Evolutionary conservation across 176 grass and related monocot genomes (phyloP).

Genomic region (Lolium perenne): DNA sequence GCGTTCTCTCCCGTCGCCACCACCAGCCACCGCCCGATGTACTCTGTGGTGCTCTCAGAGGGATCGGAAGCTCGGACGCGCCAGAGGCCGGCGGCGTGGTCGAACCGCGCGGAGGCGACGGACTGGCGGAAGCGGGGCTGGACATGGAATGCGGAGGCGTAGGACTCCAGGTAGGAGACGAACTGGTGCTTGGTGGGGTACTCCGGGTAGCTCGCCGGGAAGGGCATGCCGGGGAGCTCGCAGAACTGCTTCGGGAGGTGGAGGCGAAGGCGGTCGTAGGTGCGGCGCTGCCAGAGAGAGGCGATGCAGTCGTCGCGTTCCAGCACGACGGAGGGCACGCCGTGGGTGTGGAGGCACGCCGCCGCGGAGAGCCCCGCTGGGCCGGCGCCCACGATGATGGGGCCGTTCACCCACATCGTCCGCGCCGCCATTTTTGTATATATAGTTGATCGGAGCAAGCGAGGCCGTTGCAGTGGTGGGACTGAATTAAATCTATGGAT

Average conservation of each 20-base stretch:
- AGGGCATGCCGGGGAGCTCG: conserved; percentile 44
- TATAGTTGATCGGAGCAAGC: too few relatives aligned
- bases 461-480: neutral
- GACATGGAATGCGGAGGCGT: conserved; percentile 32
- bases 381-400: conserved; percentile 41
- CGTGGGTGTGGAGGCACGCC: conserved; percentile 15
- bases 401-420: conserved; percentile 35
- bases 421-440: neutral
- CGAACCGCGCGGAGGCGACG: conserved; percentile 35
- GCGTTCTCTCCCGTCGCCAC: conserved; percentile 48
- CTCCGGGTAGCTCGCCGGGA: conserved; percentile 29
- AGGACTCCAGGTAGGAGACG: conserved; percentile 38
- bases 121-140: conserved; percentile 2
- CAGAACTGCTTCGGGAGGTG: conserved; percentile 47
- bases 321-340: conserved; percentile 30
- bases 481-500: neutral
- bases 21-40: conserved; percentile 12
- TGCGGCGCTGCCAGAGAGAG: conserved; percentile 43
- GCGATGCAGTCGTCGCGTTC: conserved; percentile 44
- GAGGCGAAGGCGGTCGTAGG: conserved; percentile 53
- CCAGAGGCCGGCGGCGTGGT: neutral
- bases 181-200: conserved; percentile 42
- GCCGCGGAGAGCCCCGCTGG: conserved; percentile 35
- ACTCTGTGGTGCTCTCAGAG: neutral
- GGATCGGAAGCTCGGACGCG: neutral